A percentile compares a stretch with the other conserved stretches of the same genome.
Conservation (phyloP, 2,329 filamentous ascomycete species). For the Trichoderma sp. region DNA sequence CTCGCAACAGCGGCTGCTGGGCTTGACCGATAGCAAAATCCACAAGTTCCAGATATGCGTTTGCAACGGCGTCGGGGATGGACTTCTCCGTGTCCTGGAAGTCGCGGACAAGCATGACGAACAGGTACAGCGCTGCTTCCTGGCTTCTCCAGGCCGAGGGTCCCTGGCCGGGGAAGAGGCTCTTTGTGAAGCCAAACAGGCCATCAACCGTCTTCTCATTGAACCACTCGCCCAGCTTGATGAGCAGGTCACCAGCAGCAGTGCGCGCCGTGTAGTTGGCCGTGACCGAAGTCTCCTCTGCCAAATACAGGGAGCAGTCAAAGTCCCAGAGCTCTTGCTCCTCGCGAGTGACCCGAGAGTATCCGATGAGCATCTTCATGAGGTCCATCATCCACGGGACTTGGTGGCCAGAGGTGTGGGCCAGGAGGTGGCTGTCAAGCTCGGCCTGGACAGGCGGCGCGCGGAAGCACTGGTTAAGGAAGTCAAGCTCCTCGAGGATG, state of each 20-base stretch:
- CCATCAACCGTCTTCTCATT: conserved; percentile 72
- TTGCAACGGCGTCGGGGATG: conserved; percentile 66
- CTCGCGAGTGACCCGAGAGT: conserved; percentile 85
- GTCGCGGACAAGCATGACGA: conserved; percentile 80
- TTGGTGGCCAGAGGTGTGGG: conserved; percentile 56
- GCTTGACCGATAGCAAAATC: conserved; percentile 68
- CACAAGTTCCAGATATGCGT: conserved; percentile 76
- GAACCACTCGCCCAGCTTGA: conserved; percentile 91
- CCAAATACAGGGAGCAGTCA: conserved; percentile 91
- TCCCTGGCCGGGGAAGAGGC: conserved; percentile 60
- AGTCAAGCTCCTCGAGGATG: conserved; percentile 89
- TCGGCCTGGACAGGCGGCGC: conserved; percentile 86
- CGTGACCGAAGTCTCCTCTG: conserved; percentile 90
- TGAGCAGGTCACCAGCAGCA: conserved; percentile 85
- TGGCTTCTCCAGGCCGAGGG: conserved; percentile 56
- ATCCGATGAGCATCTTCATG: conserved; percentile 79
- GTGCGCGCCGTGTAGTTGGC: conserved; percentile 95
- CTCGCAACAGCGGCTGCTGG: conserved; percentile 74
- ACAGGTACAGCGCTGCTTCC: conserved; percentile 79
- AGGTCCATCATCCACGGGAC: conserved; percentile 83
- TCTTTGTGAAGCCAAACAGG: conserved; percentile 71
- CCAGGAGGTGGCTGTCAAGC: conserved; percentile 73
- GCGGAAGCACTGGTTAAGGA: conserved; percentile 85
- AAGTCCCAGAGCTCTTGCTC: conserved; percentile 96
- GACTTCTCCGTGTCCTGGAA: conserved; percentile 73